Conservation (phyloP, 805 yeast genomes). For the Wickerhamiella nectarea region DNA sequence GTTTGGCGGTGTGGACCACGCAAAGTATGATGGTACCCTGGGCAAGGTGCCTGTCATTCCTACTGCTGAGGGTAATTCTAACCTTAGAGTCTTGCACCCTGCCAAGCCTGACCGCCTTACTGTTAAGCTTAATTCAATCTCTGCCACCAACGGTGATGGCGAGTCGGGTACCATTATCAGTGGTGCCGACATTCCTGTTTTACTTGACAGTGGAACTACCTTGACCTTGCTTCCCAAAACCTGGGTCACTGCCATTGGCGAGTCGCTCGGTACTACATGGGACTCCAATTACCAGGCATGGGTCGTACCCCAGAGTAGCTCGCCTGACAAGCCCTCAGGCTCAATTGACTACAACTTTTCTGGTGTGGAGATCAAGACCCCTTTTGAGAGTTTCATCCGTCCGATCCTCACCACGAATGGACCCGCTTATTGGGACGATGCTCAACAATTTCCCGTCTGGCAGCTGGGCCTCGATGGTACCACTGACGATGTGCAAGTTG, state of each 20-base stretch:
- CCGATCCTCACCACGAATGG: constrained; percentile 1
- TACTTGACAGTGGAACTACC: constrained; percentile 17
- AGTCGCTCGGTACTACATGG: constrained; percentile 29
- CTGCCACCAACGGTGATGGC: not conserved
- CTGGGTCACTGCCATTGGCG: constrained; percentile 14
- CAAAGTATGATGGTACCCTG: constrained; percentile 33
- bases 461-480: no score
- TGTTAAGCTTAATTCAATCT: constrained; percentile 2
- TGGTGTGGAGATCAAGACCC: constrained; percentile 9
- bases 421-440: not conserved
- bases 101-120: not conserved
- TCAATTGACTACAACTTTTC: not conserved
- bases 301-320: constrained; percentile 21
- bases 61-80: not conserved
- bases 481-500: not conserved
- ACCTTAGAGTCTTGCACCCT: not conserved
- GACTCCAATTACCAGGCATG: constrained; percentile 11
- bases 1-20: constrained; percentile 41
- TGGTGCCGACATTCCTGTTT: constrained; percentile 9
- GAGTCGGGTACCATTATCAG: not conserved
- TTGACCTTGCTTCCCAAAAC: constrained; percentile 18
- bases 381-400: constrained; percentile 16
- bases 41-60: constrained; percentile 24
- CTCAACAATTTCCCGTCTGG: not conserved
- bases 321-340: constrained; percentile 20